Conservation (phyloP, 75 land plant genomes). For the Picea glauca region DNA sequence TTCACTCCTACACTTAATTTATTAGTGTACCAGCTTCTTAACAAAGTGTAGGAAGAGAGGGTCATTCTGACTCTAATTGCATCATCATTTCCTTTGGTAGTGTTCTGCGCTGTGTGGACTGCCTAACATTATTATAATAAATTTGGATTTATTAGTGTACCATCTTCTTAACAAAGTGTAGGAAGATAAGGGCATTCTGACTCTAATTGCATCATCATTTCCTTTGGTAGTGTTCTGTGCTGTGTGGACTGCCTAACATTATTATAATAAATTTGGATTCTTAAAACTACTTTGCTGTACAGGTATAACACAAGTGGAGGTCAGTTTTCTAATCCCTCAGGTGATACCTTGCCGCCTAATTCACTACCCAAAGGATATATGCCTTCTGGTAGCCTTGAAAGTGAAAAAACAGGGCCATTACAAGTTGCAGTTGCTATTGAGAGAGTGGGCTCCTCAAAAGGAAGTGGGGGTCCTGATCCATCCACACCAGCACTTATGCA, state of each 20-base stretch:
- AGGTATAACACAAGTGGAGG: constrained; percentile 33
- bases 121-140: constrained; percentile 1
- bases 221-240: background rate
- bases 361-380: constrained; percentile 3
- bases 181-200: background rate
- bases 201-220: background rate
- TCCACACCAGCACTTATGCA: constrained; percentile 19
- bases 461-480: constrained; percentile 9
- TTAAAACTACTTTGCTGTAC: constrained; percentile 3
- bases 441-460: constrained; percentile 13
- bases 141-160: background rate
- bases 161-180: background rate
- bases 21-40: background rate
- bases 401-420: constrained; percentile 16
- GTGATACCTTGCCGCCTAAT: constrained; percentile 13
- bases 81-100: background rate
- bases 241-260: background rate
- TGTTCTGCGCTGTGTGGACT: background rate
- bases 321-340: constrained; percentile 4
- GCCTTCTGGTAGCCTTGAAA: constrained; percentile 27
- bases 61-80: background rate
- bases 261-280: background rate
- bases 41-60: background rate
- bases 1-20: background rate
- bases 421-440: constrained; percentile 15